Base-by-base conservation (phyloP, 164 flowering plant genomes). In the Buxus sempervirens region DNA sequence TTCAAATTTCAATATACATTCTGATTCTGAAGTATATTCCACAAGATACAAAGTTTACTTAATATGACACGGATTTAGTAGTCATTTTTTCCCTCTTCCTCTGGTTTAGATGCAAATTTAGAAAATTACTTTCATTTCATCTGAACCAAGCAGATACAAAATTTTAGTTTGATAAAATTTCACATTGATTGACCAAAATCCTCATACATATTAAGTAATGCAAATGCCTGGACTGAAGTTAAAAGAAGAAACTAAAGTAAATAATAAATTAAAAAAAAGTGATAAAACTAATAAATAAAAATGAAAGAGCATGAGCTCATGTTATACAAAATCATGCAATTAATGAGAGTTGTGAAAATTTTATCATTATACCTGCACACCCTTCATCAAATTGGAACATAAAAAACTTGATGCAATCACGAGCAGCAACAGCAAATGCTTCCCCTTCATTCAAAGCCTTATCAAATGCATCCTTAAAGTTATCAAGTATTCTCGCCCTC, bases 391-490 rank as follows among this genome's bases (percentile, higher is more conserved):
- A 92, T 36, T 45, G 70, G 64, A 79, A 71, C 87, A 90, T 81
- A 27, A 38, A 82, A 70, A 73, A 65, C 68, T 80, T 56, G 18
- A 80, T 72, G 72, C 96, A 90, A 32, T 73, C 63, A 64, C 51
- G 73, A 64, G 96, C 83, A 74, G 97, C 96, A 10, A 68, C 68
- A 75, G 96, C 82, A 84, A 95, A 95, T 26, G 78, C 86, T 73
- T 82, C 86, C 57, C 97, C 94, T 66, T 75, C 81, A 70, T 73
- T 76, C 80, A 94, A 79, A 80, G 94, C 89, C 58, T 82, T 87
- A 22, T 88, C 89, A 79, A 94, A 90, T 69, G 86, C 86, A 19
- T 80, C 88, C 81, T 85, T 91, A 68, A 94, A 94, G 67, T 83
- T 83, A 53, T 89, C 88, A 0, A 91, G 69, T 32, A 88, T 78